A percentile compares a stretch with the other conserved stretches of the same genome.
phyloP scores from a whole-genome alignment of 2,329 filamentous ascomycete species.

The Didymella lethalis region DNA sequence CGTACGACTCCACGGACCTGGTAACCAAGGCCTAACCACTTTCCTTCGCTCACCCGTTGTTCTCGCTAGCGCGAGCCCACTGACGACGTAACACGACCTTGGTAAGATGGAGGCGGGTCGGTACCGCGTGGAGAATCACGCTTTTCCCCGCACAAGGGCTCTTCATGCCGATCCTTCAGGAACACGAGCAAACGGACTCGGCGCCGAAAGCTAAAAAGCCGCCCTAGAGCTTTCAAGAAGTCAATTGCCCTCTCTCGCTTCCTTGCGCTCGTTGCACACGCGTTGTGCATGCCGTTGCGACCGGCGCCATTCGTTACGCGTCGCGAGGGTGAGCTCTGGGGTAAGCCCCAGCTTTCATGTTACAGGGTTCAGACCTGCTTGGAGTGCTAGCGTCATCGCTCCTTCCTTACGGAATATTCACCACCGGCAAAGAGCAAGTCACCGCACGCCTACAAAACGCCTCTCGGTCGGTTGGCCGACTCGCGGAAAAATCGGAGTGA shows the following conservation, averaged over 20 bases:
- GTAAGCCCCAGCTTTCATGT: slow-evolving; percentile 17
- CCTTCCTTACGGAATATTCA: slow-evolving; percentile 4
- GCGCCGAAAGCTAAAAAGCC: slow-evolving; percentile 12
- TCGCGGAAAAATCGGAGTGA: slow-evolving; percentile 24
- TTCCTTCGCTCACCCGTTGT: slow-evolving; percentile 20
- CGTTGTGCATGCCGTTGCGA: not conserved
- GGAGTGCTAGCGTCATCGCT: slow-evolving; percentile 19
- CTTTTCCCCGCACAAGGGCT: slow-evolving; percentile 38
- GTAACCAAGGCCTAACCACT: slow-evolving; percentile 30
- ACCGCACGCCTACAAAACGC: slow-evolving; percentile 22
- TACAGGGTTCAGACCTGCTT: slow-evolving; percentile 12
- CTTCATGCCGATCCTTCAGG: slow-evolving; percentile 34
- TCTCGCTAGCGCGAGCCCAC: slow-evolving; percentile 18
- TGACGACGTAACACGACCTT: slow-evolving; percentile 25
- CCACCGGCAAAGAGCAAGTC: slow-evolving; percentile 5
- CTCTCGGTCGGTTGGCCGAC: slow-evolving; percentile 35
- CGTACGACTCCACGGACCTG: slow-evolving; percentile 26
- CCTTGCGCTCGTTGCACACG: not conserved
- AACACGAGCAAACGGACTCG: slow-evolving; percentile 35
- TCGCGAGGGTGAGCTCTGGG: slow-evolving; percentile 7
- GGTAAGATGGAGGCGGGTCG: slow-evolving; percentile 23
- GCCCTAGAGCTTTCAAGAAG: slow-evolving; percentile 4
- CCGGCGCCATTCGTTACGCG: slow-evolving; percentile 3
- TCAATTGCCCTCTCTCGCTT: not conserved
- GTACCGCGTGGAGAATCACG: slow-evolving; percentile 27